phyloP scores from a whole-genome alignment of 768 basidiomycete genomes.

The Chalciporus chontae region DNA sequence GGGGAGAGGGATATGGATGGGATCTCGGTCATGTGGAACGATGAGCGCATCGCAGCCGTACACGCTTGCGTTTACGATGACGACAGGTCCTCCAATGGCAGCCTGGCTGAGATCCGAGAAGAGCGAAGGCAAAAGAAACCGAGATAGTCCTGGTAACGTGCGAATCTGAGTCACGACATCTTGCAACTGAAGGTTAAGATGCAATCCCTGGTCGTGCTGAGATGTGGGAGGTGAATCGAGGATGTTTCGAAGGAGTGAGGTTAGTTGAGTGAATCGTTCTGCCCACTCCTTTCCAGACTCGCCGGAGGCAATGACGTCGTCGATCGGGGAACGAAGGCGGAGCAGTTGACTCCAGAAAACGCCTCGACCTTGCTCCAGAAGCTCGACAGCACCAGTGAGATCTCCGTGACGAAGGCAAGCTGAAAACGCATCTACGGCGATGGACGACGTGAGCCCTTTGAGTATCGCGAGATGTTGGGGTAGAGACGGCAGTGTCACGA shows the following conservation, averaged over 20 bases:
- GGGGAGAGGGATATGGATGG: conserved; percentile 2
- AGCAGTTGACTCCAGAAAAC: conserved; percentile 15
- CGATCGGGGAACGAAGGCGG: conserved; percentile 10
- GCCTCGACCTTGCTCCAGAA: conserved; percentile 24
- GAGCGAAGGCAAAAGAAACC: conserved; percentile 22
- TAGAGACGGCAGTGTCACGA: not conserved
- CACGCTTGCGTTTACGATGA: conserved; percentile 29
- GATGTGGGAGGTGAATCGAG: not conserved
- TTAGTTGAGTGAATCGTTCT: conserved; percentile 1
- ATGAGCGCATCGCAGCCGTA: conserved; percentile 33
- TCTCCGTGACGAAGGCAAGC: conserved; percentile 8
- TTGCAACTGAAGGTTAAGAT: not conserved
- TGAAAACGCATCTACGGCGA: conserved; percentile 7
- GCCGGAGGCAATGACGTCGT: not conserved
- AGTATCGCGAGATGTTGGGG: not conserved
- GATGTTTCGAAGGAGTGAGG: conserved; percentile 1
- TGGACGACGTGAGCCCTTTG: conserved; percentile 1
- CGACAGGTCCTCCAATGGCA: conserved; percentile 24
- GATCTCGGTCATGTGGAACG: conserved; percentile 5
- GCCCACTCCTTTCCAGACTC: not conserved
- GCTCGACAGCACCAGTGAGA: conserved; percentile 23
- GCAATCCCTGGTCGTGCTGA: not conserved
- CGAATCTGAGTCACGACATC: conserved; percentile 15
- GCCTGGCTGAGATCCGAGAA: conserved; percentile 10
- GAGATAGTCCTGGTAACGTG: conserved; percentile 15